These are phyloP conservation scores for Lentinula boryana DNA, from an alignment of 768 basidiomycete species.

Conservation along the genomic window DNA sequence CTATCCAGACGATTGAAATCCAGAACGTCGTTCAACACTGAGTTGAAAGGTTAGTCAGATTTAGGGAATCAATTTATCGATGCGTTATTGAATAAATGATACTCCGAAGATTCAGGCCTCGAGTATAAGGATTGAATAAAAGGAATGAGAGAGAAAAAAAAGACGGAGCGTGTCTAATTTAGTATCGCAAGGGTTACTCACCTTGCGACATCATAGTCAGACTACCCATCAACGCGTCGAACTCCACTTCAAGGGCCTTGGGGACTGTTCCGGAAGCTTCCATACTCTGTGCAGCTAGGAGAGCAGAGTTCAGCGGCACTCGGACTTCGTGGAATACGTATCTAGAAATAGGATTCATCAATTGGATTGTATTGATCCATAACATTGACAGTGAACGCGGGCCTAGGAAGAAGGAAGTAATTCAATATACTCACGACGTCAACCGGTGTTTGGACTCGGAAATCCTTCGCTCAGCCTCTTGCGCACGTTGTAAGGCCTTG, in stretches of 20 bases:
- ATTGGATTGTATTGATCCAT: neutral
- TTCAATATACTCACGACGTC: conserved; percentile 46
- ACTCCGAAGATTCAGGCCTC: too few relatives aligned
- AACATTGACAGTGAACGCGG: neutral
- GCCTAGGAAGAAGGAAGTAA: conserved; percentile 10
- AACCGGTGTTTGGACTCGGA: conserved; percentile 19
- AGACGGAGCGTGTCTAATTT: neutral
- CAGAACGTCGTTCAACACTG: conserved; percentile 59
- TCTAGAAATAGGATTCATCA: conserved; percentile 15
- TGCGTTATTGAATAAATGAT: neutral
- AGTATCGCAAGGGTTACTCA: conserved; percentile 6
- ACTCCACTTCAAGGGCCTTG: conserved; percentile 56
- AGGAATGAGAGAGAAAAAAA: neutral
- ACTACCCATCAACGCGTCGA: conserved; percentile 60
- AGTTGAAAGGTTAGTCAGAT: neutral
- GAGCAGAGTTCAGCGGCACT: conserved; percentile 43
- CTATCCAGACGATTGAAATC: conserved; percentile 71
- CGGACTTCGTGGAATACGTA: conserved; percentile 62
- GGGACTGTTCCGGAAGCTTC: conserved; percentile 50
- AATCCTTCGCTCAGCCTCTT: conserved; percentile 3
- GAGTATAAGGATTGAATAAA: conserved; percentile 18
- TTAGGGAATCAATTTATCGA: conserved; percentile 15
- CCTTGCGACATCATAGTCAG: conserved; percentile 72
- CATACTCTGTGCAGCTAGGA: conserved; percentile 68
- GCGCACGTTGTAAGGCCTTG: conserved; percentile 35